Percentiles rank a stretch among this genome's conserved stretches.
phyloP scores from a whole-genome alignment of 164 flowering plant genomes.

The Cinnamomum chago region DNA sequence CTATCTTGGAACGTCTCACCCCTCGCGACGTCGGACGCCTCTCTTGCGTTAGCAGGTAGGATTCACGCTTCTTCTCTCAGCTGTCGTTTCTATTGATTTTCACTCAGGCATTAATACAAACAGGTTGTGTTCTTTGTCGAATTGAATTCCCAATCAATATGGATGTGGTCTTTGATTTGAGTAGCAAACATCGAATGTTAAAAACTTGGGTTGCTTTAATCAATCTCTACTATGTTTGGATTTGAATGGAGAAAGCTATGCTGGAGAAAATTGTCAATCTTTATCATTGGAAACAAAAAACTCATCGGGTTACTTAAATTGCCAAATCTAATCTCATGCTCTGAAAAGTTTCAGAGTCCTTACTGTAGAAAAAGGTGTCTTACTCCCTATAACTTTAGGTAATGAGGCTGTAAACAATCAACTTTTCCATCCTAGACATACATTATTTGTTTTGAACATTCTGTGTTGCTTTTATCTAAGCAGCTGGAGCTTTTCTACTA shows the following conservation, averaged over 20 bases:
- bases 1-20: conserved; percentile 42
- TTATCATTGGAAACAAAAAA: too few relatives aligned
- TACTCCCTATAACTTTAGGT: not conserved
- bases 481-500: not conserved
- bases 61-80: not conserved
- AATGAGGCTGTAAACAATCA: not conserved
- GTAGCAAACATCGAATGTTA: too few relatives aligned
- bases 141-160: not conserved
- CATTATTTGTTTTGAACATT: not conserved
- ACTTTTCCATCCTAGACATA: not conserved
- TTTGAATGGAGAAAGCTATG: too few relatives aligned
- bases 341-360: too few relatives aligned
- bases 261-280: too few relatives aligned
- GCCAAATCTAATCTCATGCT: too few relatives aligned
- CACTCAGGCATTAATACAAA: not conserved
- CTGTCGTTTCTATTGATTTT: not conserved
- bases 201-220: not conserved
- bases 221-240: too few relatives aligned
- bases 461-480: too few relatives aligned
- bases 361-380: not conserved
- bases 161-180: not conserved
- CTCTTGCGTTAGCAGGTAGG: conserved; percentile 93
- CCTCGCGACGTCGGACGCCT: conserved; percentile 74
- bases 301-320: too few relatives aligned
- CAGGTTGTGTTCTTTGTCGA: not conserved